Evolutionary conservation across 345 rosid species (phyloP), one percentile per base, ranked within the genome.

Genomic region (Garcia nutans): DNA sequence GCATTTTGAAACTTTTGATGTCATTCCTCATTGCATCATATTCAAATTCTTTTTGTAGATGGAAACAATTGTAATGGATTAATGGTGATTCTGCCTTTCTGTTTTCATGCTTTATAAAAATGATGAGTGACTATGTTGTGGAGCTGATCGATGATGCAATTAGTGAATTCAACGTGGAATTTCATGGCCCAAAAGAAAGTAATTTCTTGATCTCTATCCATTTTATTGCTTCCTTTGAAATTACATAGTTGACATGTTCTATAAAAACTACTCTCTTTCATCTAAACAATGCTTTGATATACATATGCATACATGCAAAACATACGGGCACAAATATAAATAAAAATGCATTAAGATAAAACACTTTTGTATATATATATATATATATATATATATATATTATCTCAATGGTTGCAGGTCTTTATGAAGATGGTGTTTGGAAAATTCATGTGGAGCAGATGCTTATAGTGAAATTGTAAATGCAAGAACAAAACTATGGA

Each of bases 121-220:
- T 90, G 95, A 90, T 87, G 95, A 90, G 91, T 74, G 95, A 90
- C 72, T 89, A 90, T 80, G 68, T 45, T 69, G 95, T 88, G 81
- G 92, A 90, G 86, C 86, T 89, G 22, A 86, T 88, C 75, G 86
- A 90, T 65, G 95, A 88, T 55, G 89, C 92, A 20, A 89, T 90
- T 72, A 88, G 73, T 75, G 95, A 88, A 85, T 88, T 88, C 80
- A 88, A 90, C 33, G 91, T 90, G 79, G 91, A 86, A 69, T 88
- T 90, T 76, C 84, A 88, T 82, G 95, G 92, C 41, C 95, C 95
- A 9, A 90, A 90, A 87, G 92, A 85, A 81, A 90, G 95, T 90
- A 88, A 74, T 20, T 26, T 1, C 13, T 63, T 6, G 37, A 15
- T 19, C 49, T 33, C 1, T 28, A 12, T 50, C 22, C 45, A 10